Conservation (phyloP, 345 rosid genomes). For the Eucalyptus erythrocorys region DNA sequence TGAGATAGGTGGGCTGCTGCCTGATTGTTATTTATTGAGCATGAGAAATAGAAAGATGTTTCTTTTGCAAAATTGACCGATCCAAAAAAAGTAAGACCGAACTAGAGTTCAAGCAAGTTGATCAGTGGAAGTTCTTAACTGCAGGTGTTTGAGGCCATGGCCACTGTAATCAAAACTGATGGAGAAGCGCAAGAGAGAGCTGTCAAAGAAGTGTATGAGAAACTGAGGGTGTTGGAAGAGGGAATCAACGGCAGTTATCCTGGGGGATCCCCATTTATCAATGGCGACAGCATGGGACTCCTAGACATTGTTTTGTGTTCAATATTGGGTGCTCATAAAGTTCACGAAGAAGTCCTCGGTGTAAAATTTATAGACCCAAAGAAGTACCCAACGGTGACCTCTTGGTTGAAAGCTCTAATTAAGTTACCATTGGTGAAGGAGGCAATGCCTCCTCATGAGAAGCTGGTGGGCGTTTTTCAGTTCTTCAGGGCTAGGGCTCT, state of each 20-base stretch:
- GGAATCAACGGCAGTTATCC: constrained; percentile 8
- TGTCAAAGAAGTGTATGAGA: constrained; percentile 9
- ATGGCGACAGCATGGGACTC: constrained; percentile 4
- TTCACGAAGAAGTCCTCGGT: constrained; percentile 4
- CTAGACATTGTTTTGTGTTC: constrained; percentile 15
- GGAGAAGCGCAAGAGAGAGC: constrained; percentile 22
- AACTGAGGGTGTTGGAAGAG: constrained; percentile 21
- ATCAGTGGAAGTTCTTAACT: neutral
- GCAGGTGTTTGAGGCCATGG: constrained; percentile 10
- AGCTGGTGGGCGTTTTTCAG: constrained; percentile 2
- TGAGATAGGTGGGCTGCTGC: neutral
- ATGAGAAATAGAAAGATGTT: neutral
- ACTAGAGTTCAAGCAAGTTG: neutral
- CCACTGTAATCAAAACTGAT: neutral
- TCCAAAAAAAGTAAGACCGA: neutral
- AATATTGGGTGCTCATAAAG: constrained; percentile 8
- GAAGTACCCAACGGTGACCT: constrained; percentile 5
- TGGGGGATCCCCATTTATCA: neutral
- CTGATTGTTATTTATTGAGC: neutral
- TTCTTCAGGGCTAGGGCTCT: neutral
- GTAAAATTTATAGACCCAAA: constrained; percentile 1
- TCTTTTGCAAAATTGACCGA: neutral
- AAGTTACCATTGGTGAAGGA: constrained; percentile 16
- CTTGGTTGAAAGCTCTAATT: constrained; percentile 6
- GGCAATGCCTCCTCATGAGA: neutral